These are phyloP conservation scores for Elongisporangium undulatum DNA, from an alignment of 352 stramenopile species.

Conservation along the genomic window DNA sequence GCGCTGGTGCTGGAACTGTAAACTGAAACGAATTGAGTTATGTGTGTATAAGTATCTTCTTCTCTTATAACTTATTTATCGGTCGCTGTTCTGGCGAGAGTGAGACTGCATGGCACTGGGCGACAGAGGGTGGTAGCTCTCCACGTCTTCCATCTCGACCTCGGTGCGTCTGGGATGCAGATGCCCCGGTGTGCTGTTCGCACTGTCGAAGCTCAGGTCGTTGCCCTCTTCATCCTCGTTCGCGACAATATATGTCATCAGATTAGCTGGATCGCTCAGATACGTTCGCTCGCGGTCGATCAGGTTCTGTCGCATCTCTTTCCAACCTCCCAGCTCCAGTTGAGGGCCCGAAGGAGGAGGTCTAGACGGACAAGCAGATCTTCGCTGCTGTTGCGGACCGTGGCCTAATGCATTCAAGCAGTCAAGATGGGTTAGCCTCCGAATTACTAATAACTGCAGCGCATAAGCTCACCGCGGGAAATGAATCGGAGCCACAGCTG, in stretches of 20 bases:
- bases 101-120: neutral
- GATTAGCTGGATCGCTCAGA: neutral
- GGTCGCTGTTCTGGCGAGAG: neutral
- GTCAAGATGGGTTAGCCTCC: too few species aligned
- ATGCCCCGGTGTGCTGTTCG: neutral
- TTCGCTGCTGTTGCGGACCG: neutral
- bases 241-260: neutral
- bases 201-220: neutral
- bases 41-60: neutral
- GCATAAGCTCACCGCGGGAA: neutral
- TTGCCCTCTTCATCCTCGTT: neutral
- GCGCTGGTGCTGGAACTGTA: neutral
- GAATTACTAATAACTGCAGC: too few species aligned
- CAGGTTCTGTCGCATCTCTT: conserved; percentile 49
- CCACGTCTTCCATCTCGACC: neutral
- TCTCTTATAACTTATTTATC: neutral
- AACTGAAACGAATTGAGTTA: neutral
- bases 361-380: neutral
- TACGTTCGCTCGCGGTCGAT: conserved; percentile 11
- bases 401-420: neutral
- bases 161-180: neutral
- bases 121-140: neutral
- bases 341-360: conserved; percentile 22
- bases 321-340: conserved; percentile 45
- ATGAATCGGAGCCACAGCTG: neutral